These are phyloP conservation scores for Xylaria sp. DNA, from an alignment of 2,329 filamentous ascomycete species.

Conservation along the genomic window DNA sequence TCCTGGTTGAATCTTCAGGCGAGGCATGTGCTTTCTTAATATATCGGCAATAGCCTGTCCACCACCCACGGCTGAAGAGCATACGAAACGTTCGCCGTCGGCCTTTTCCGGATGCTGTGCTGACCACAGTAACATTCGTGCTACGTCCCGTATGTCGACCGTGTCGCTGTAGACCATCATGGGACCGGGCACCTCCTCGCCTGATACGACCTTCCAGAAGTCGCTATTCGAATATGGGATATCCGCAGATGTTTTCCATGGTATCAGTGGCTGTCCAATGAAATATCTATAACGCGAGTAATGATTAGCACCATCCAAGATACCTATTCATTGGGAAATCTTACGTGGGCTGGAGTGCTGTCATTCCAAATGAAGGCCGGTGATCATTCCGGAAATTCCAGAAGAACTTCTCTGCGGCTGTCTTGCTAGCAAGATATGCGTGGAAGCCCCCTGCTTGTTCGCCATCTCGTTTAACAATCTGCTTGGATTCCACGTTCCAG, in stretches of 20 bases:
- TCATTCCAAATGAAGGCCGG: slow-evolving; percentile 44
- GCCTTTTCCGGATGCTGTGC: slow-evolving; percentile 39
- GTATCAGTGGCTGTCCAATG: slow-evolving; percentile 45
- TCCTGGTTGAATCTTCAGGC: slow-evolving; percentile 36
- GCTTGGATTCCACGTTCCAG: slow-evolving; percentile 46
- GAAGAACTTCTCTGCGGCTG: slow-evolving; percentile 44
- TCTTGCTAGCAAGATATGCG: slow-evolving; percentile 47
- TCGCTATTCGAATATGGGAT: slow-evolving; percentile 42
- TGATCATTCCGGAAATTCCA: slow-evolving; percentile 44
- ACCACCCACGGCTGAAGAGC: slow-evolving; percentile 42
- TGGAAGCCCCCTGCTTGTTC: slow-evolving; percentile 40
- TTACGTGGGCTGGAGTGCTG: slow-evolving; percentile 46
- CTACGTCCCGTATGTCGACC: slow-evolving; percentile 47
- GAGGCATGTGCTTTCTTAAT: slow-evolving; percentile 41
- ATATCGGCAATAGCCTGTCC: slow-evolving; percentile 47
- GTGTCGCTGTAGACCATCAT: slow-evolving; percentile 42
- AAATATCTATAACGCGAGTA: slow-evolving; percentile 40
- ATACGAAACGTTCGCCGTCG: slow-evolving; percentile 47
- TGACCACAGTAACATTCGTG: slow-evolving; percentile 47
- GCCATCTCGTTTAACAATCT: slow-evolving; percentile 36
- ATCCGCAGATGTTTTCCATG: slow-evolving; percentile 42
- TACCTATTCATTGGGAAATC: not conserved
- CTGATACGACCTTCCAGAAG: slow-evolving; percentile 42
- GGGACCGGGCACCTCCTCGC: slow-evolving; percentile 40
- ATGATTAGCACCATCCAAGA: slow-evolving; percentile 10